These are phyloP conservation scores for Coccomyxa sp. DNA, from an alignment of 139 green algal species.

Conservation along the genomic window DNA sequence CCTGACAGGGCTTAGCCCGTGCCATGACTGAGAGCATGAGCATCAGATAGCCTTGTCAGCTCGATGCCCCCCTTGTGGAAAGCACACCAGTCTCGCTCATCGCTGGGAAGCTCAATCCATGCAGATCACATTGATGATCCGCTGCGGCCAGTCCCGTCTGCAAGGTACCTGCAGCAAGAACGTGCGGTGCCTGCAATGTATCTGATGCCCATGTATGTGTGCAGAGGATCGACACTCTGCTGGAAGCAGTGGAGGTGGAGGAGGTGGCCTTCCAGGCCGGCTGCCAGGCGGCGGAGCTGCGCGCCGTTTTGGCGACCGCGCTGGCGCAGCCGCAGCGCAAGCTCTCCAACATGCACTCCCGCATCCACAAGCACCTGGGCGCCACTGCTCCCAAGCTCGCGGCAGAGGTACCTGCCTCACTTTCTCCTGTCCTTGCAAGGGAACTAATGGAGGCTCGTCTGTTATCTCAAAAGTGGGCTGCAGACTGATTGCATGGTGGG, in stretches of 20 bases:
- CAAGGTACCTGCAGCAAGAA: background rate
- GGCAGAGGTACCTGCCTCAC: slow-evolving; percentile 10
- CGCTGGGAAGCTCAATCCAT: background rate
- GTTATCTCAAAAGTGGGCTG: background rate
- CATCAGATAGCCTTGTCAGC: too few relatives aligned
- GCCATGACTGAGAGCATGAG: too few relatives aligned
- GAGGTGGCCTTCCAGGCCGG: slow-evolving; percentile 40
- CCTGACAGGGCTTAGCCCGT: too few relatives aligned
- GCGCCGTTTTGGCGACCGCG: slow-evolving; percentile 16
- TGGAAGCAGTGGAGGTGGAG: slow-evolving; percentile 17
- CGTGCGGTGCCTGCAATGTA: background rate
- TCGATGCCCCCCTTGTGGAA: too few relatives aligned
- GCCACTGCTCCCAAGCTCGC: slow-evolving; percentile 24
- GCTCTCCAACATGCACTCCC: slow-evolving; percentile 20
- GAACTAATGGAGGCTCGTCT: background rate
- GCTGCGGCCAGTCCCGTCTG: background rate
- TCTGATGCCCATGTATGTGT: background rate
- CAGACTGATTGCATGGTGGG: background rate
- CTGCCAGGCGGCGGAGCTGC: slow-evolving; percentile 26
- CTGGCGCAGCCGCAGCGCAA: slow-evolving; percentile 28
- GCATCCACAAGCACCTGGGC: slow-evolving; percentile 42
- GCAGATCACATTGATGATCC: background rate
- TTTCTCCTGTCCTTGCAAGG: background rate
- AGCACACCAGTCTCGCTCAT: too few relatives aligned
- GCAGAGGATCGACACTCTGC: slow-evolving; percentile 26